phyloP scores from a whole-genome alignment of 495 filamentous ascomycete species.

The Stereocaulon alpinum region DNA sequence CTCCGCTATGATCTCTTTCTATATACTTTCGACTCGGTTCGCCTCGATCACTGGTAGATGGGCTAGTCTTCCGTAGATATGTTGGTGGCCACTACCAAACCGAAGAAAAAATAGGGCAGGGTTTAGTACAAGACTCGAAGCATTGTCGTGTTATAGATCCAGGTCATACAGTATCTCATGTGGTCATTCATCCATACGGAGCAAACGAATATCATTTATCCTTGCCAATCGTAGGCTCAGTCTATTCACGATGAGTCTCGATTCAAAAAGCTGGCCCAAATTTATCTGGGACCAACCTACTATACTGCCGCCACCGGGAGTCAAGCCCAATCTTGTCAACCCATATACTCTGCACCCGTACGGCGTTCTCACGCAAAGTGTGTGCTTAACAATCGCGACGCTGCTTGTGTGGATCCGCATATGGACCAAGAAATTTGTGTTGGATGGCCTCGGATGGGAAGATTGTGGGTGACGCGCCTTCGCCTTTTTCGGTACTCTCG shows the following conservation, averaged over 20 bases:
- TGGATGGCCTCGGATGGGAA: constrained; percentile 14
- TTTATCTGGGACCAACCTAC: neutral
- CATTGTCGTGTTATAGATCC: too few relatives aligned
- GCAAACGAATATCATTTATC: too few relatives aligned
- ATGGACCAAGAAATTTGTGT: constrained; percentile 14
- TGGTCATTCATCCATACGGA: too few relatives aligned
- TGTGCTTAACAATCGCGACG: constrained; percentile 14
- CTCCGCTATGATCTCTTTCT: too few relatives aligned
- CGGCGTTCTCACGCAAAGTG: constrained; percentile 11
- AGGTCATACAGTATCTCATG: too few relatives aligned
- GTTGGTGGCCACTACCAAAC: constrained; percentile 22
- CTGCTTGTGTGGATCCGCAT: constrained; percentile 15
- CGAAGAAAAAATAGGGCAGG: too few relatives aligned
- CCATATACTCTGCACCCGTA: constrained; percentile 7
- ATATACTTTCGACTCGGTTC: too few relatives aligned
- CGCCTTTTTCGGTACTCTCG: neutral
- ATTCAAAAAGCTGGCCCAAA: too few relatives aligned
- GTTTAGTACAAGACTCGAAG: too few relatives aligned
- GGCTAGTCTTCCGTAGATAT: constrained; percentile 26
- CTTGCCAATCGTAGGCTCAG: too few relatives aligned
- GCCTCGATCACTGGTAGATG: too few relatives aligned
- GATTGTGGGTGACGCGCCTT: constrained; percentile 4
- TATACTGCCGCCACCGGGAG: constrained; percentile 16
- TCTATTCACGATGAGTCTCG: too few relatives aligned
- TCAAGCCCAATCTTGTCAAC: constrained; percentile 14